Base-by-base conservation (phyloP, 2,329 filamentous ascomycete species). In the Alternaria hordeiaustralica region DNA sequence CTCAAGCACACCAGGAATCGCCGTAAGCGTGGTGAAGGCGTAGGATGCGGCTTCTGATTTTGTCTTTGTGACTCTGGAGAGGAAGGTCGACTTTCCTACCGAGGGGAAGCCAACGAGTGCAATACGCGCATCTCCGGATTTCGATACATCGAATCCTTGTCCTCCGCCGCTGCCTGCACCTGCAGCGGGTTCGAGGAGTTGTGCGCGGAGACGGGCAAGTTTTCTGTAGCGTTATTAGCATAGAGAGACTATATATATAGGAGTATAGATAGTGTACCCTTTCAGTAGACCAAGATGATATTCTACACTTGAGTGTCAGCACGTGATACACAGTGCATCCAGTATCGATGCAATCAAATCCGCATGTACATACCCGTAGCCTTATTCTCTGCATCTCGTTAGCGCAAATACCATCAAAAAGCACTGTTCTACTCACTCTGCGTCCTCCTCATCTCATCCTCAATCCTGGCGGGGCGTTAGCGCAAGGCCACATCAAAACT, bases 31-130 rank as follows among this genome's bases (percentile, higher is more conserved):
- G 11, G 96, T 99, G 88, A 99, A 99, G 60, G 95, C 90, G 79
- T 99, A 99, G 0, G 96, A 92, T 1, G 96, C 96, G 26, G 97
- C 94, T 80, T 97, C 95, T 55, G 94, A 97, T 77, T 93, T 94
- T 43, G 96, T 99, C 83, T 97, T 98, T 54, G 96, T 99, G 79
- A 99, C 96, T 78, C 98, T 97, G 53, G 94, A 97, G n/a, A 99
- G 81, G 78, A 99, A 98, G 0, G 96, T 99, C 3, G 96, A 99
- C 84, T 99, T 99, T 79, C 96, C 96, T 55, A 99, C 96, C 0
- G 96, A 99, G 0, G 96, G 96, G 74, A 99, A 99, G n/a, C 96
- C 96, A 58, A 99, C 96, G 3, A 99, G 88, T 2, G 96, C 94
- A 82, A 99, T 98, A 75, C 96, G 90, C 13, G 96, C 96, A 84